These are phyloP conservation scores for Nepenthes mirabilis DNA, from an alignment of 148 eudicot species.

Conservation along the genomic window DNA sequence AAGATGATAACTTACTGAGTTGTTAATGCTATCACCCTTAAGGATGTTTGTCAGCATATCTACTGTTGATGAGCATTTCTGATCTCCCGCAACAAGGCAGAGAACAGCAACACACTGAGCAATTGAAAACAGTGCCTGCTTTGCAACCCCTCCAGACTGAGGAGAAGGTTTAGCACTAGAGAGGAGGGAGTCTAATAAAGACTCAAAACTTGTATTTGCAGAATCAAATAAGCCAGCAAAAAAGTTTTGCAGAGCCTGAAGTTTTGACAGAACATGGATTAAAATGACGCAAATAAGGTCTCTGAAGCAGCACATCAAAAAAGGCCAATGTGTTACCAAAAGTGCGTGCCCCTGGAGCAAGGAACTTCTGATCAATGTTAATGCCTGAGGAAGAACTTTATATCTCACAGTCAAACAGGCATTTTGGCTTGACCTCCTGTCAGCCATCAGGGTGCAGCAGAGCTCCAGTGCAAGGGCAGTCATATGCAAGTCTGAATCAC, in stretches of 20 bases:
- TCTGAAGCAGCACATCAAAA: not conserved
- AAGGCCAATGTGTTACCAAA: constrained; percentile 33
- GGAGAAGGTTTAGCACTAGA: constrained; percentile 80
- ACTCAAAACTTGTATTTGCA: constrained; percentile 88
- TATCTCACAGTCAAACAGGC: constrained; percentile 71
- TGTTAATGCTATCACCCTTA: constrained; percentile 54
- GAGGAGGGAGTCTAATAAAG: constrained; percentile 74
- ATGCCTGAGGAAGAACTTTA: constrained; percentile 98
- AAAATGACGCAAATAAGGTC: constrained; percentile 7
- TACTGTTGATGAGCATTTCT: constrained; percentile 71
- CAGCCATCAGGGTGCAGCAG: constrained; percentile 91
- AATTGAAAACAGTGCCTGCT: constrained; percentile 89
- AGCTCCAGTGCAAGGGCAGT: constrained; percentile 91
- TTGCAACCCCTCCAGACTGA: constrained; percentile 82
- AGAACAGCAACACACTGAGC: constrained; percentile 99
- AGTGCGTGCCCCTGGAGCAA: constrained; percentile 98
- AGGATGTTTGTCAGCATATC: constrained; percentile 76
- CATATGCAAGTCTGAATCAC: constrained; percentile 98
- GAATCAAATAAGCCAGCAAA: constrained; percentile 80
- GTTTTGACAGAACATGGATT: constrained; percentile 5
- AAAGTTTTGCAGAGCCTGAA: constrained; percentile 84
- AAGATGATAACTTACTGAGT: constrained; percentile 42
- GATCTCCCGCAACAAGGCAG: constrained; percentile 91
- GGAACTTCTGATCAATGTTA: constrained; percentile 71
- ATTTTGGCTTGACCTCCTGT: constrained; percentile 61